Evolutionary conservation across 306 rosid genomes (phyloP).

Genomic region (Rosa multiflora): DNA sequence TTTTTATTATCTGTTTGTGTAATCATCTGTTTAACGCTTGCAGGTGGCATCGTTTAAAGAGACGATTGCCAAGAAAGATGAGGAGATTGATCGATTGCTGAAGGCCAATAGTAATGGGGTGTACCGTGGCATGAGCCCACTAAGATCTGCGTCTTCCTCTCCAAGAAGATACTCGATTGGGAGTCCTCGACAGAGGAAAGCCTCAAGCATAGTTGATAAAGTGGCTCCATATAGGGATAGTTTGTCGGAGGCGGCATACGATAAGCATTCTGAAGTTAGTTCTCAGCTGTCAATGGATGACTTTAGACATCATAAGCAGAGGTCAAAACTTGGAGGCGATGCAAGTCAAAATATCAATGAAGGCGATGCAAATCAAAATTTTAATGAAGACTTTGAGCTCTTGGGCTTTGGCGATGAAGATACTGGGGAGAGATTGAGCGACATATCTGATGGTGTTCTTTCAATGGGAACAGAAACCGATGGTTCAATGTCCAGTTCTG

Average conservation of each 20-base stretch:
- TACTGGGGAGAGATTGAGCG: conserved; percentile 94
- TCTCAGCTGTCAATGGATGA: conserved; percentile 73
- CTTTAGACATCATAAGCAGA: conserved; percentile 50
- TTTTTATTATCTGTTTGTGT: neutral
- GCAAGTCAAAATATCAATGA: conserved; percentile 39
- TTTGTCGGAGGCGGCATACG: conserved; percentile 64
- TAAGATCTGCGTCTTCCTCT: conserved; percentile 58
- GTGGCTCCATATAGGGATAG: conserved; percentile 65
- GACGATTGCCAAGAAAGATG: conserved; percentile 64
- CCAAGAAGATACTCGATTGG: conserved; percentile 64
- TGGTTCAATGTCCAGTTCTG: conserved; percentile 78
- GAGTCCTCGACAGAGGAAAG: conserved; percentile 49
- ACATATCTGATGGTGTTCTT: conserved; percentile 97
- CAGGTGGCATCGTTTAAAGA: conserved; percentile 84
- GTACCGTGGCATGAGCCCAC: conserved; percentile 43
- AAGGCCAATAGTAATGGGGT: conserved; percentile 57
- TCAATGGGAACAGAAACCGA: conserved; percentile 99
- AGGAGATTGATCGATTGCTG: conserved; percentile 71
- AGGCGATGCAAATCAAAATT: conserved; percentile 44
- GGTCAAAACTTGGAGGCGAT: conserved; percentile 41
- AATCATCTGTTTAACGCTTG: conserved; percentile 34
- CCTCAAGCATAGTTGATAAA: conserved; percentile 39
- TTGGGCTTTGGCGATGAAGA: conserved; percentile 86
- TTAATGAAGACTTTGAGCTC: conserved; percentile 77
- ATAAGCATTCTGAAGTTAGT: conserved; percentile 79